Evolutionary conservation across 2,329 filamentous ascomycete species (phyloP), one percentile per base, ranked within the genome.

Genomic region (Phialophora expanda): DNA sequence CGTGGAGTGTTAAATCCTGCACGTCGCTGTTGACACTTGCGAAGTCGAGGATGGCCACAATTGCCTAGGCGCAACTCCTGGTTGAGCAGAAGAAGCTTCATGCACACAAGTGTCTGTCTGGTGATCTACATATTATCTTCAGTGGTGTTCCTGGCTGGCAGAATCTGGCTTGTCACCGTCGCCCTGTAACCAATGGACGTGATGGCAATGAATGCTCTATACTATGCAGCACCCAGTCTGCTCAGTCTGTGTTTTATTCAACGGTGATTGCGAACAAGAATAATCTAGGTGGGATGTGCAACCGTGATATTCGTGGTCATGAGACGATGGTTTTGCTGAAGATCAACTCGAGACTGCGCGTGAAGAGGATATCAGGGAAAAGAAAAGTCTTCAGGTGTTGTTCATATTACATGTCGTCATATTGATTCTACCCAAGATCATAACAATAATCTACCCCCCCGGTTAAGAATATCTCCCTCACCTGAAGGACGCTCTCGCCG

Each of bases 401-500:
- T 44, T 26, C 26, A 51, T 41, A 63, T 63, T 57, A 63, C 44
- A 57, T 57, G 60, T 63, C 61, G 32, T 63, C 44, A 58, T 30
- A 63, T 41, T 63, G 28, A 26, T 41, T 57, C 61, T 63, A 63
- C 61, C 34, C 41, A 63, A 57, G 54, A 58, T 51, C 41, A 46
- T 53, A 44, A 56, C 20, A 20, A 63, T 41, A 48, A 53, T 58
- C 12, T 41, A 38, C 17, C 30, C 41, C 34, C 22, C n/a, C 34
- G 46, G 17, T 44, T 46, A 60, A 32, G 12, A 32, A 60, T 46
- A 20, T 24, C 26, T 58, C 41, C 30, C 41, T 60, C 38, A n/a
- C 24, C 11, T 17, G 22, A 51, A 17, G 46, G 26, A 8, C 41
- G n/a, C n/a, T 32, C 57, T 50, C 57, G 12, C 34, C 9, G n/a